phyloP scores from a whole-genome alignment of 352 stramenopile species.

The Pythium volutum region DNA sequence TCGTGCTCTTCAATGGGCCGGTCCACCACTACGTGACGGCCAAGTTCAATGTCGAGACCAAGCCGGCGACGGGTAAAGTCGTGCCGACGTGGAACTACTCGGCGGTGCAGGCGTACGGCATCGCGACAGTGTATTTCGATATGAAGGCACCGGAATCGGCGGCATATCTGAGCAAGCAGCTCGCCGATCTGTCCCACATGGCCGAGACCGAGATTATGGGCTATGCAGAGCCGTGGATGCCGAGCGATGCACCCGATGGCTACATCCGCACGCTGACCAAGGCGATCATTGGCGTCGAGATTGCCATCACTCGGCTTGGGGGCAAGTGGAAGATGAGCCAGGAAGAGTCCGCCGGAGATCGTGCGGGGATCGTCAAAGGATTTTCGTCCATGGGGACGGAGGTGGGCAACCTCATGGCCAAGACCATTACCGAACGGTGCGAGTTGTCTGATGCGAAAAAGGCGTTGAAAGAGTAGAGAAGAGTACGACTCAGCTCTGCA shows the following conservation, averaged over 20 bases:
- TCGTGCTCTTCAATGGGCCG: constrained; percentile 22
- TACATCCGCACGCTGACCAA: constrained; percentile 21
- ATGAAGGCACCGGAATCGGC: constrained; percentile 8
- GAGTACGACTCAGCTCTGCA: too few relatives aligned
- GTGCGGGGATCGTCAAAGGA: constrained; percentile 18
- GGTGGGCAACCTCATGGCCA: constrained; percentile 14
- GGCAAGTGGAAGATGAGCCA: constrained; percentile 30
- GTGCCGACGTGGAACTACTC: constrained; percentile 29
- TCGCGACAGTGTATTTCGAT: constrained; percentile 15
- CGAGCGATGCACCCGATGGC: constrained; percentile 19
- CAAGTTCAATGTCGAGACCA: constrained; percentile 21
- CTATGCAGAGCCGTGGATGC: constrained; percentile 21
- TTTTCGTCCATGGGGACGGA: constrained; percentile 16
- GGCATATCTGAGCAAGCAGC: constrained; percentile 14
- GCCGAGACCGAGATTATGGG: constrained; percentile 22
- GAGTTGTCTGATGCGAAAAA: constrained; percentile 16
- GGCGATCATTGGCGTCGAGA: constrained; percentile 26
- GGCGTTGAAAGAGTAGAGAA: background rate
- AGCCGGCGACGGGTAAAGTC: constrained; percentile 25
- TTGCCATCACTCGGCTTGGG: constrained; percentile 19
- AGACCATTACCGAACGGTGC: constrained; percentile 17
- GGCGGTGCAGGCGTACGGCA: constrained; percentile 22
- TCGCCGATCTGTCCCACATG: constrained; percentile 19
- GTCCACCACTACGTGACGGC: constrained; percentile 22
- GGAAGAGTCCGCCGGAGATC: constrained; percentile 13